A percentile compares a stretch with the other conserved stretches of the same genome.
Evolutionary conservation across 148 eudicot species (phyloP).

Genomic region (Polygonum aviculare): DNA sequence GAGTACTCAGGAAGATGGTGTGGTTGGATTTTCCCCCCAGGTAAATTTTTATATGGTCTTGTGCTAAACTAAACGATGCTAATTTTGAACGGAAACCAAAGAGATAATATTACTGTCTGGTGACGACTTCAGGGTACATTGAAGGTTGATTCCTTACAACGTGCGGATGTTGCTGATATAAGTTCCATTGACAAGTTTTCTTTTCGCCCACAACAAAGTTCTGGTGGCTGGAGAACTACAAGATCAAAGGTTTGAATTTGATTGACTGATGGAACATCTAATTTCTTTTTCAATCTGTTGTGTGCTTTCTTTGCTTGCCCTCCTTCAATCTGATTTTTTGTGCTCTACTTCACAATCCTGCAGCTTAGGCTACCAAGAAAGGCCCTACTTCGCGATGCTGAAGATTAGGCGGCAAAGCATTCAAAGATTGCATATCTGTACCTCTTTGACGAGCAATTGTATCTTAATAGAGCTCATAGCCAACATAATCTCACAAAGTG

Average conservation of each 20-base stretch:
- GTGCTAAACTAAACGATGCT: neutral
- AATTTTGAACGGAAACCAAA: neutral
- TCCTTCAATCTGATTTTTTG: neutral
- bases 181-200: neutral
- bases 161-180: slow-evolving; percentile 17
- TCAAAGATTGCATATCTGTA: neutral
- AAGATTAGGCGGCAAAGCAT: neutral
- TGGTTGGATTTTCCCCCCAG: slow-evolving; percentile 5
- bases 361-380: slow-evolving; percentile 65
- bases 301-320: neutral
- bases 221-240: slow-evolving; percentile 74
- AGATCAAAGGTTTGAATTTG: slow-evolving; percentile 50
- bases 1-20: slow-evolving; percentile 16
- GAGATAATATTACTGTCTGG: neutral
- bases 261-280: neutral
- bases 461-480: neutral
- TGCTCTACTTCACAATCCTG: neutral
- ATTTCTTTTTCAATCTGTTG: no score
- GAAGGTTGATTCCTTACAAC: slow-evolving; percentile 12
- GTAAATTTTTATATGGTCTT: slow-evolving; percentile 12
- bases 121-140: slow-evolving; percentile 26
- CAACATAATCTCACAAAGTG: neutral
- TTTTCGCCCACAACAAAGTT: no score
- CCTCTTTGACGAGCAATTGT: neutral
- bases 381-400: slow-evolving; percentile 19